Evolutionary conservation across 1,139 yeast genomes (phyloP).

Genomic region (Geotrichum carabidarum): DNA sequence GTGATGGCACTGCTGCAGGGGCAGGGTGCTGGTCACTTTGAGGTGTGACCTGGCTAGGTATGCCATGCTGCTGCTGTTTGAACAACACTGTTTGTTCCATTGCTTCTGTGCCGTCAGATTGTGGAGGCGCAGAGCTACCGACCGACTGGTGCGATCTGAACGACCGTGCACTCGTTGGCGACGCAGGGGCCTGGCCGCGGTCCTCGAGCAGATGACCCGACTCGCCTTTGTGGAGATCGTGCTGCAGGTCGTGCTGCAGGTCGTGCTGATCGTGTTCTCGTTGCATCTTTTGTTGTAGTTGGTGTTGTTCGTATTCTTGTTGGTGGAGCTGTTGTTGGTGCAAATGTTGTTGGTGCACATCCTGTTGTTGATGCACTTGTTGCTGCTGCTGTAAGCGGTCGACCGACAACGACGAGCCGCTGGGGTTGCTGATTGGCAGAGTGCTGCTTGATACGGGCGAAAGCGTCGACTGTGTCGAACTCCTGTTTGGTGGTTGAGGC

Average conservation of each 20-base stretch:
- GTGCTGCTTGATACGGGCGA: slow-evolving; percentile 1
- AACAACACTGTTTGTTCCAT: neutral
- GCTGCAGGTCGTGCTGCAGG: neutral
- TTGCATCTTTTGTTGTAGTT: neutral
- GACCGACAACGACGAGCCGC: neutral
- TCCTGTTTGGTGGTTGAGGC: slow-evolving; percentile 39
- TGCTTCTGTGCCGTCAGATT: neutral
- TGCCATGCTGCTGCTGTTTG: neutral
- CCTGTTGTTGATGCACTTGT: slow-evolving; percentile 3
- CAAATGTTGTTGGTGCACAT: neutral
- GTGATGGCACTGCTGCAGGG: neutral
- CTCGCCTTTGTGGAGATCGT: neutral
- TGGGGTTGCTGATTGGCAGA: neutral
- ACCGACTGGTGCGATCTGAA: neutral
- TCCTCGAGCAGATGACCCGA: neutral
- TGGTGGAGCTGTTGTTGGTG: neutral
- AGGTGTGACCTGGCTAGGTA: neutral
- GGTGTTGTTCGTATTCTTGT: neutral
- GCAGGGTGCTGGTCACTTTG: neutral
- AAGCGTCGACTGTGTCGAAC: neutral
- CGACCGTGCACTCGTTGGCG: neutral
- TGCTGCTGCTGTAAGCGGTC: slow-evolving; percentile 3
- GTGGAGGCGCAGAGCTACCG: neutral
- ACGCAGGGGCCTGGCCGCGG: neutral
- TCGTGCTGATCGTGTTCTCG: neutral